Percentiles rank a stretch among this genome's conserved stretches.
These are phyloP conservation scores for Aureobasidium sp. DNA, from an alignment of 2,329 filamentous ascomycete genomes.

Conservation along the genomic window DNA sequence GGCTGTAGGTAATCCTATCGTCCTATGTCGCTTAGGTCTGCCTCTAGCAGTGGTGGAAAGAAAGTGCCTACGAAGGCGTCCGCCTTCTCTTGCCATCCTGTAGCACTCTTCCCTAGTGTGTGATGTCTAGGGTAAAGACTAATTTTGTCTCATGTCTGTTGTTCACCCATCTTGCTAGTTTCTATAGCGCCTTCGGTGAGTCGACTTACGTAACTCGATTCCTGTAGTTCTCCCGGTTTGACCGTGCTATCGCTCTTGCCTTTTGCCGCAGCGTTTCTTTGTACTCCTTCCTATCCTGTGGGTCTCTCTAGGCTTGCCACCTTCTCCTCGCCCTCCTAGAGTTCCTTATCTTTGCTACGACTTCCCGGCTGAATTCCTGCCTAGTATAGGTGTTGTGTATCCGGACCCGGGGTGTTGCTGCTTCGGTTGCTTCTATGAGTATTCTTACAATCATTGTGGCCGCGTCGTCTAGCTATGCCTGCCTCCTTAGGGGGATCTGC, in stretches of 20 bases:
- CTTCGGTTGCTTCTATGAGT: background rate
- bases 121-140: background rate
- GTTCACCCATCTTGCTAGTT: background rate
- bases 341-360: background rate
- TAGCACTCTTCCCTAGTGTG: background rate
- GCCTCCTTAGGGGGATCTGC: background rate
- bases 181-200: background rate
- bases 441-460: background rate
- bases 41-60: slow-evolving; percentile 12
- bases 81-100: slow-evolving; percentile 11
- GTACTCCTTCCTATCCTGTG: background rate
- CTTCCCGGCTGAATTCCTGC: background rate
- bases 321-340: background rate
- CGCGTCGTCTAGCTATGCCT: background rate
- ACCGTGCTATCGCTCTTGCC: background rate
- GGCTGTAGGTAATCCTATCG: background rate
- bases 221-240: background rate
- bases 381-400: background rate
- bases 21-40: slow-evolving; percentile 16
- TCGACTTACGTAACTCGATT: background rate
- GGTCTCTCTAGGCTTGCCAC: background rate
- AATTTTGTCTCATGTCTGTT: background rate
- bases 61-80: slow-evolving; percentile 8
- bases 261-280: background rate
- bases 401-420: background rate